These are phyloP conservation scores for Arachnopeziza araneosa DNA, from an alignment of 2,329 filamentous ascomycete genomes.

Conservation along the genomic window DNA sequence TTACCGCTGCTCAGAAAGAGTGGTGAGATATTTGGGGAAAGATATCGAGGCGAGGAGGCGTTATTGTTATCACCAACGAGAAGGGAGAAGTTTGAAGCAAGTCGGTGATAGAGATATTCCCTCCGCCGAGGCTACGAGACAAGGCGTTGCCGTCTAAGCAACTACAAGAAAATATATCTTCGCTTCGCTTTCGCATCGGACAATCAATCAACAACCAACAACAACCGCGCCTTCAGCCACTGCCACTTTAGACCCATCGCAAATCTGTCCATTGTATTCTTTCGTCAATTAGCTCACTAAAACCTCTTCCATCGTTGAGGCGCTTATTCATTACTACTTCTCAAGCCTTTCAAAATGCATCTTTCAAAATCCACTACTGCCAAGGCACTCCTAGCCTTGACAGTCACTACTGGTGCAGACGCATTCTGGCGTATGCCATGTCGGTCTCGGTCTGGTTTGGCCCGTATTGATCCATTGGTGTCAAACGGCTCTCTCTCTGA, in stretches of 20 bases:
- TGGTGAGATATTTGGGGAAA: background rate
- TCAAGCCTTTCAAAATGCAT: slow-evolving; percentile 3
- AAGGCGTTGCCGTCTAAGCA: background rate
- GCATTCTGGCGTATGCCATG: slow-evolving; percentile 93
- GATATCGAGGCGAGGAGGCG: background rate
- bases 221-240: background rate
- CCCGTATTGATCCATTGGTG: slow-evolving; percentile 73
- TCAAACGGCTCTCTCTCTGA: slow-evolving; percentile 50
- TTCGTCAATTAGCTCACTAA: background rate
- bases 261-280: background rate
- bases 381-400: slow-evolving; percentile 4
- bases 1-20: background rate
- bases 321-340: background rate
- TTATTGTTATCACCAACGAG: background rate
- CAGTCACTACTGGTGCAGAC: slow-evolving; percentile 19
- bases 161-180: background rate
- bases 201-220: background rate
- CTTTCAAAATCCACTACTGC: slow-evolving; percentile 3
- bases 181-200: background rate
- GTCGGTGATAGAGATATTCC: background rate
- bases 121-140: background rate
- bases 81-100: background rate
- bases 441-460: slow-evolving; percentile 61
- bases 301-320: background rate
- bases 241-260: no score